A percentile compares a stretch with the other conserved stretches of the same genome.
Conservation (phyloP, 108 stramenopile species). For the Skeletonema tropicum region DNA sequence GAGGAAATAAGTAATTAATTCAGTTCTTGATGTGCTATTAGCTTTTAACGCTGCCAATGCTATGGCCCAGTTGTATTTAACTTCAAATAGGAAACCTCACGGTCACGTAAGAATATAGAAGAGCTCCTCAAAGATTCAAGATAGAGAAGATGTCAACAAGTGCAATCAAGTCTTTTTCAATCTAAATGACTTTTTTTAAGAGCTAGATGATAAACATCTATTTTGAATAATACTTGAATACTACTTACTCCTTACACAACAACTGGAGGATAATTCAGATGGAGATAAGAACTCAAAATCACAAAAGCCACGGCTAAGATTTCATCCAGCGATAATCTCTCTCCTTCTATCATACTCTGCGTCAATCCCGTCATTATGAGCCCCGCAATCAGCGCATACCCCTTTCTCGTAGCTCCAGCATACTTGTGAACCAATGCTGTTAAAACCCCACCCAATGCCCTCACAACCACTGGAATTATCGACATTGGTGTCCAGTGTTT, state of each 20-base stretch:
- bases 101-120: too few species aligned
- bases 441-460: slow-evolving; percentile 82
- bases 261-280: slow-evolving; percentile 52
- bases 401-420: slow-evolving; percentile 75
- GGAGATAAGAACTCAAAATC: slow-evolving; percentile 59
- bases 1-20: slow-evolving; percentile 10
- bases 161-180: neutral
- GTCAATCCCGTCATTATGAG: slow-evolving; percentile 57
- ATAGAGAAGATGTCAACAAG: too few species aligned
- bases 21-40: too few species aligned
- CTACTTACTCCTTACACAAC: neutral
- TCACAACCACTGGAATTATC: slow-evolving; percentile 52
- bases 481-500: slow-evolving; percentile 48
- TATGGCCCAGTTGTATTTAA: too few species aligned
- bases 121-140: too few species aligned
- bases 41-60: too few species aligned
- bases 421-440: slow-evolving; percentile 84
- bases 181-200: neutral
- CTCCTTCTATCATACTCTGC: slow-evolving; percentile 57
- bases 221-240: neutral
- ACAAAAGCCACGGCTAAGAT: slow-evolving; percentile 57
- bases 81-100: too few species aligned
- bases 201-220: neutral
- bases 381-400: slow-evolving; percentile 73
- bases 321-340: slow-evolving; percentile 54